Evolutionary conservation across 805 yeast species (phyloP).

Genomic region (Candida silvatica): DNA sequence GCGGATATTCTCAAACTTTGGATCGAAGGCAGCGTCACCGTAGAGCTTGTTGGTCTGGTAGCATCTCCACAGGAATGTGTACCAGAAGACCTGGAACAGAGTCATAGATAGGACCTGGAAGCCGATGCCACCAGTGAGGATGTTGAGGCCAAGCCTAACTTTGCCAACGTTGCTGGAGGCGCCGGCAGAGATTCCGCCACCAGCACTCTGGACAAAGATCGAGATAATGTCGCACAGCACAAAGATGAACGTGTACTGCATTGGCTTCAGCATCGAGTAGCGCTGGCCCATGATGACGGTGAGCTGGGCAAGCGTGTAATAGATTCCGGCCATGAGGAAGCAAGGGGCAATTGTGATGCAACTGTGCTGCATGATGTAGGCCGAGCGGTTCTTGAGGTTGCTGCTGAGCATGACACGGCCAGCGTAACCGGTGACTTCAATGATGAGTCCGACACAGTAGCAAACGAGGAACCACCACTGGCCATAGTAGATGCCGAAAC

Average conservation of each 20-base stretch:
- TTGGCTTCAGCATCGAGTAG: slow-evolving; percentile 41
- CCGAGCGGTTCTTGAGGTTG: slow-evolving; percentile 24
- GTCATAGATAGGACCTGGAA: slow-evolving; percentile 64
- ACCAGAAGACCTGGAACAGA: slow-evolving; percentile 40
- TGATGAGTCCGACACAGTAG: slow-evolving; percentile 42
- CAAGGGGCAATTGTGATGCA: slow-evolving; percentile 70
- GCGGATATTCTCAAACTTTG: background rate
- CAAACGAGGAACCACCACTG: slow-evolving; percentile 64
- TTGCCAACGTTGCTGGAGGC: slow-evolving; percentile 8
- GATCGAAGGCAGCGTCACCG: background rate
- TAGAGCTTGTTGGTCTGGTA: slow-evolving; percentile 11
- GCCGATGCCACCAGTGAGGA: slow-evolving; percentile 70
- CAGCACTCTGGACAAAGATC: slow-evolving; percentile 54
- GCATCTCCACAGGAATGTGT: slow-evolving; percentile 33
- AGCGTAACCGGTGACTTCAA: slow-evolving; percentile 63
- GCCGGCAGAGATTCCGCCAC: slow-evolving; percentile 60
- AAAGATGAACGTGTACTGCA: slow-evolving; percentile 49
- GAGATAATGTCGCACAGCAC: slow-evolving; percentile 53
- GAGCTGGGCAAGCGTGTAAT: slow-evolving; percentile 55
- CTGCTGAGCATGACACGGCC: slow-evolving; percentile 44
- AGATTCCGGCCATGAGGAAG: slow-evolving; percentile 70
- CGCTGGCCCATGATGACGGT: slow-evolving; percentile 47
- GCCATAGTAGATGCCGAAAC: slow-evolving; percentile 33
- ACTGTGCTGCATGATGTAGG: slow-evolving; percentile 57
- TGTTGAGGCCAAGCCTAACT: slow-evolving; percentile 20